A percentile compares a stretch with the other conserved stretches of the same genome.
These are phyloP conservation scores for Fusarium xylarioides DNA, from an alignment of 2,329 filamentous ascomycete genomes.

Conservation along the genomic window DNA sequence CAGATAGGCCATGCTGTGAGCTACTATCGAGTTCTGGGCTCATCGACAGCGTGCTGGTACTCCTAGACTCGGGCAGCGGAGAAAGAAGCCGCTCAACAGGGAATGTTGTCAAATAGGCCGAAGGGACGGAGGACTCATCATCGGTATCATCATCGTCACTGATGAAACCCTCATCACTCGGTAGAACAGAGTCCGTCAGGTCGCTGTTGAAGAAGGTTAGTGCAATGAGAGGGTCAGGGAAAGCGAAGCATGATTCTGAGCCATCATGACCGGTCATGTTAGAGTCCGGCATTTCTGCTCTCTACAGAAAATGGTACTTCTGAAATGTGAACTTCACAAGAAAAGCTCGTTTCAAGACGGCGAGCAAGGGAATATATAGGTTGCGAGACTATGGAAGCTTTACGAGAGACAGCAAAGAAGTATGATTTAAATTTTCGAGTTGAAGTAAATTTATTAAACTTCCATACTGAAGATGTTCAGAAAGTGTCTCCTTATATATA, in stretches of 20 bases:
- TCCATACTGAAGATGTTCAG: not conserved
- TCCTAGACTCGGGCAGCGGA: not conserved
- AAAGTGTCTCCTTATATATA: not conserved
- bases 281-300: not conserved
- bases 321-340: not conserved
- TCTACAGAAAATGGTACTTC: not conserved
- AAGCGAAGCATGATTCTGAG: not conserved
- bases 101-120: not conserved
- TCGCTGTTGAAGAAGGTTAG: conserved; percentile 19
- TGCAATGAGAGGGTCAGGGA: not conserved
- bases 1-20: not conserved
- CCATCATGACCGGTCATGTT: not conserved
- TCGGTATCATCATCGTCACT: not conserved
- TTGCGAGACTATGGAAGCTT: not conserved
- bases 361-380: not conserved
- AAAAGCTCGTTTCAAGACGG: not conserved
- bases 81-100: not conserved
- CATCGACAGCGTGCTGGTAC: not conserved
- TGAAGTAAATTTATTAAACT: not conserved
- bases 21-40: not conserved
- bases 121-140: not conserved
- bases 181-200: not conserved
- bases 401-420: not conserved
- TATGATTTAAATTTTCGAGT: not conserved
- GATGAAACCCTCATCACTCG: conserved; percentile 1